A percentile compares a stretch with the other conserved stretches of the same genome.
These are phyloP conservation scores for Yarrowia yakushimensis DNA, from an alignment of 805 yeast genomes.

Conservation along the genomic window DNA sequence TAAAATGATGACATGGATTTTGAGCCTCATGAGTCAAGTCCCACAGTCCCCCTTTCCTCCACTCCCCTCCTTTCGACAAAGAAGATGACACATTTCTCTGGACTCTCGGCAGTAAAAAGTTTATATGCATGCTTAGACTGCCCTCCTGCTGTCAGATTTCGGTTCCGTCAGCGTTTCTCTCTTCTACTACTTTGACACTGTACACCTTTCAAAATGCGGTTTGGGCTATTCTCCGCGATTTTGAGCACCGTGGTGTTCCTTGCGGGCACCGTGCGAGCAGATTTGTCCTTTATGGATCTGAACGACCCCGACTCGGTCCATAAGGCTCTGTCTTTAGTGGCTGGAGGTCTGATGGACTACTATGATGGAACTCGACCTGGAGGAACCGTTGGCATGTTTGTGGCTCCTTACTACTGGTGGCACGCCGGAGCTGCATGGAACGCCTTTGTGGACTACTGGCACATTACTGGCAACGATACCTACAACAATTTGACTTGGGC, in stretches of 20 bases:
- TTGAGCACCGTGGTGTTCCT: constrained; percentile 9
- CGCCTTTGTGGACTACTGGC: constrained; percentile 72
- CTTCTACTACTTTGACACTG: background rate
- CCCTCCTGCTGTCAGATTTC: constrained; percentile 4
- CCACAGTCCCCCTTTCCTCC: background rate
- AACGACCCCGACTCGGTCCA: constrained; percentile 30
- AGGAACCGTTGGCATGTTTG: constrained; percentile 69
- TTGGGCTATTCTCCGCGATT: constrained; percentile 4
- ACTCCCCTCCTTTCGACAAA: background rate
- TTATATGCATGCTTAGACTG: background rate
- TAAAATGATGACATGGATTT: too few relatives aligned
- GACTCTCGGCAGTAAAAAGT: constrained; percentile 1
- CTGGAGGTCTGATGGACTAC: constrained; percentile 75
- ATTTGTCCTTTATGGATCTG: constrained; percentile 28
- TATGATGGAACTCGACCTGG: constrained; percentile 66
- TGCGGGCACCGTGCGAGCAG: background rate
- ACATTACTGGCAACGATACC: constrained; percentile 63
- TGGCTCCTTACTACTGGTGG: constrained; percentile 85
- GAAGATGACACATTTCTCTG: background rate
- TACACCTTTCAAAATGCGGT: background rate
- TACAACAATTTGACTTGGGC: constrained; percentile 53
- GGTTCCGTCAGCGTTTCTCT: background rate
- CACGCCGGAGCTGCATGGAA: constrained; percentile 76
- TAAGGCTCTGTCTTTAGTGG: constrained; percentile 57
- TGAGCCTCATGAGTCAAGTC: too few relatives aligned